Evolutionary conservation across 2,329 filamentous ascomycete genomes (phyloP), one percentile per base, ranked within the genome.

Genomic region (Ophiostoma himal-ulmi): DNA sequence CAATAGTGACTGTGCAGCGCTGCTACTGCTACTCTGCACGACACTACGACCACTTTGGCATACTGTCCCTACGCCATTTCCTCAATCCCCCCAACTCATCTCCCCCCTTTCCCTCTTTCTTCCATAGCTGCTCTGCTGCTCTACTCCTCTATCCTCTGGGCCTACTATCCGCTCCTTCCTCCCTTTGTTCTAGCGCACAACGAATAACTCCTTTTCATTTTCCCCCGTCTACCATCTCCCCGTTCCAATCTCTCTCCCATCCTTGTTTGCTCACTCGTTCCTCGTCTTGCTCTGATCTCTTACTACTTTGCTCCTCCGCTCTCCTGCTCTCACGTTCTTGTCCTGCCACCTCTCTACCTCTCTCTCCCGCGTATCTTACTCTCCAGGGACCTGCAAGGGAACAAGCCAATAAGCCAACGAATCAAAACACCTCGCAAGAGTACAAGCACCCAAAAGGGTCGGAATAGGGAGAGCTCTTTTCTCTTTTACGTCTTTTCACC

Each of bases 151-250:
- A 30, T 30, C 57, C 17, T 22, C 60, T 36, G 34, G 20, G 30
- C 10, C 60, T 37, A 39, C 34, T 10, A 65, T 71, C 64, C 36
- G 22, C 26, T 60, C 41, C 36, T 44, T 48, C 41, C 34, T 54
- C 62, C 70, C 54, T 67, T 67, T 67, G 44, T 60, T 66, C 62
- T 71, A 69, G 62, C 62, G 68, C 70, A 69, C 70, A 62, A 65
- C 48, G 62, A 69, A 30, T 57, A 37, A n/a, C 70, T 66, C 34
- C 64, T 67, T 60, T 67, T 69, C 34, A 68, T 69, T 54, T 68
- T 67, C 69, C 48, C 34, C 62, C 62, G 62, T 68, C 67, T 64
- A 48, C 67, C 62, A 8, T 14, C 48, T 60, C 34, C 39, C 70
- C 68, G 54, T 67, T 64, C 68, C 62, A 69, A 65, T 65, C 62